Evolutionary conservation across 192 early-diverging fungal species (phyloP), one percentile per base, ranked within the genome.

Genomic region (Ambispora gerdemannii): DNA sequence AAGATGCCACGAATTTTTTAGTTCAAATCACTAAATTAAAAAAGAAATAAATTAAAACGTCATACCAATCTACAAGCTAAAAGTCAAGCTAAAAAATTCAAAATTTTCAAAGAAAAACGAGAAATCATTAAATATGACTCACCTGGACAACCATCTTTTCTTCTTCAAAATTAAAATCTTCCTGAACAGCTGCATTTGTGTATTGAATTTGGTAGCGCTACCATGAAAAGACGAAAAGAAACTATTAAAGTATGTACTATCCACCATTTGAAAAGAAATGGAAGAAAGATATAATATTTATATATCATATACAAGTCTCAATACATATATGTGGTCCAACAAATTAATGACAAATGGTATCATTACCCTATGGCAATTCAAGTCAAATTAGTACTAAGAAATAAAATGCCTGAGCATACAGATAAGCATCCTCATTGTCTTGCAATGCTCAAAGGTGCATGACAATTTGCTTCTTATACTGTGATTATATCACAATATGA

Each of bases 401-500:
- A n/a, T n/a, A n/a, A n/a, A n/a, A n/a, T n/a, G n/a, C n/a, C n/a
- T n/a, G n/a, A n/a, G n/a, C n/a, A n/a, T n/a, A n/a, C n/a, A n/a
- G n/a, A n/a, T n/a, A n/a, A n/a, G n/a, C n/a, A n/a, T n/a, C n/a
- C n/a, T n/a, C n/a, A n/a, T n/a, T n/a, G n/a, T n/a, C n/a, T n/a
- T n/a, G n/a, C n/a, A n/a, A n/a, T n/a, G n/a, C n/a, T n/a, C n/a
- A n/a, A n/a, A n/a, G n/a, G n/a, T n/a, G n/a, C n/a, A n/a, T n/a
- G n/a, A n/a, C n/a, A n/a, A 27, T 55, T 55, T 55, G 15, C 52
- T 20, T 55, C 7, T 25, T 2, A 55, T 22, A 27, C 20, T 55
- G 24, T 55, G 15, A 55, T 55, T 55, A 55, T 55, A 22, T 55
- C 52, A 55, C 52, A 55, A 17, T 3, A 55, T 55, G 52, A 55